Evolutionary conservation across 805 yeast genomes (phyloP).

Genomic region (Candida qinlingensis): DNA sequence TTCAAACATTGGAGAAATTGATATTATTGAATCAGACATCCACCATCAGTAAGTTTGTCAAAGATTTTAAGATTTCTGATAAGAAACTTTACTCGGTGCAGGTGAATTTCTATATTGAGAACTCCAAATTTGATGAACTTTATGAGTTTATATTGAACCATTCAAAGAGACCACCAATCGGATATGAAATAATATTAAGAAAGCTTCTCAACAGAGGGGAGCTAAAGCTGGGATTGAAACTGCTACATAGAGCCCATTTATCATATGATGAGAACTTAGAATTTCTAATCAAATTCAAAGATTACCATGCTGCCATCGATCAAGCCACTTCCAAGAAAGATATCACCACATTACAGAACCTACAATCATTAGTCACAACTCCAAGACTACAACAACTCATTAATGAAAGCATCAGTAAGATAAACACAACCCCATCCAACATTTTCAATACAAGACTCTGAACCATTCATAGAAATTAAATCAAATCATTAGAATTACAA

Average conservation of each 20-base stretch:
- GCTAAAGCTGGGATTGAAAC: slow-evolving; percentile 14
- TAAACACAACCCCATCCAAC: slow-evolving; percentile 4
- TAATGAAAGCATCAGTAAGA: slow-evolving; percentile 4
- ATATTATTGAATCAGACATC: slow-evolving; percentile 42
- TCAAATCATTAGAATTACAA: neutral
- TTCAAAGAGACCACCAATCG: slow-evolving; percentile 59
- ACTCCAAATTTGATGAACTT: slow-evolving; percentile 49
- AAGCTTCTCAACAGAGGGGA: slow-evolving; percentile 15
- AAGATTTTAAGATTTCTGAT: slow-evolving; percentile 47
- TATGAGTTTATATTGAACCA: slow-evolving; percentile 40
- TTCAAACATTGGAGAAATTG: slow-evolving; percentile 42
- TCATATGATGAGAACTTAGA: slow-evolving; percentile 14
- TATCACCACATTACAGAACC: slow-evolving; percentile 2
- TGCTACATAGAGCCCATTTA: slow-evolving; percentile 13
- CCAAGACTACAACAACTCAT: slow-evolving; percentile 9
- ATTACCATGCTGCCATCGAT: slow-evolving; percentile 17
- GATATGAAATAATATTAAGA: slow-evolving; percentile 51
- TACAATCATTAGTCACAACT: slow-evolving; percentile 5
- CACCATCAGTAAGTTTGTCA: slow-evolving; percentile 31
- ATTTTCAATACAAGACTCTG: slow-evolving; percentile 6
- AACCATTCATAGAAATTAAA: neutral
- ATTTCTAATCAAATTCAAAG: slow-evolving; percentile 16
- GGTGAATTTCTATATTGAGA: slow-evolving; percentile 40
- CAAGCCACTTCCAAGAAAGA: slow-evolving; percentile 20
- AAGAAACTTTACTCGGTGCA: slow-evolving; percentile 51